Percentiles rank a stretch among this genome's conserved stretches.
These are phyloP conservation scores for Achlya hypogyna DNA, from an alignment of 352 stramenopile species.

Conservation along the genomic window DNA sequence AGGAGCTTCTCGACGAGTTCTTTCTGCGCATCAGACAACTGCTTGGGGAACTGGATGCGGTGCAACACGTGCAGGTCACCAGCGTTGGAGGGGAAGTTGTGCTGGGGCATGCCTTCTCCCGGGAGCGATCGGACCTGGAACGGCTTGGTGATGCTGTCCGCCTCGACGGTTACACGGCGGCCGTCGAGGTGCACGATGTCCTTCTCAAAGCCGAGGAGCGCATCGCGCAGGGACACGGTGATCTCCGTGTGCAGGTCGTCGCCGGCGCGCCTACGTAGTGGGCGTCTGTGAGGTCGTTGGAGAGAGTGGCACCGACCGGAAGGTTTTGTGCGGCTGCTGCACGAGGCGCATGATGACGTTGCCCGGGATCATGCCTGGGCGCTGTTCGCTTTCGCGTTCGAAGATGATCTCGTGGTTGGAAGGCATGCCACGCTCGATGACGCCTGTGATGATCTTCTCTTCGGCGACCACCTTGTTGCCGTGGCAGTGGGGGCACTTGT, in stretches of 20 bases:
- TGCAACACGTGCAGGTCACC: constrained; percentile 94
- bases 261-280: constrained; percentile 65
- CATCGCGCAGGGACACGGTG: constrained; percentile 93
- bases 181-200: constrained; percentile 91
- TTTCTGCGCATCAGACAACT: constrained; percentile 85
- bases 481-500: constrained; percentile 87
- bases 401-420: constrained; percentile 81
- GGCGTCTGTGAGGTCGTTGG: not conserved
- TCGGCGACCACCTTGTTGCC: constrained; percentile 76
- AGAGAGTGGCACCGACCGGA: constrained; percentile 38
- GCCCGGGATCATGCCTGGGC: constrained; percentile 79
- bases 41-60: constrained; percentile 90
- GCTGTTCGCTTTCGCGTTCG: constrained; percentile 76
- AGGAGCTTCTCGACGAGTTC: constrained; percentile 50
- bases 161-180: constrained; percentile 80
- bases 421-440: constrained; percentile 75
- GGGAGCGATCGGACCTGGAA: constrained; percentile 88
- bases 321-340: constrained; percentile 81
- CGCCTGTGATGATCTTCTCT: constrained; percentile 66
- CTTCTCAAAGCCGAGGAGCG: constrained; percentile 91
- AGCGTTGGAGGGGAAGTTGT: constrained; percentile 81
- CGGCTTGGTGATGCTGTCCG: constrained; percentile 84
- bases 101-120: constrained; percentile 94
- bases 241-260: constrained; percentile 94
- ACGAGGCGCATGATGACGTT: constrained; percentile 94